phyloP scores from a whole-genome alignment of 768 basidiomycete species.

The Trametes cubensis region DNA sequence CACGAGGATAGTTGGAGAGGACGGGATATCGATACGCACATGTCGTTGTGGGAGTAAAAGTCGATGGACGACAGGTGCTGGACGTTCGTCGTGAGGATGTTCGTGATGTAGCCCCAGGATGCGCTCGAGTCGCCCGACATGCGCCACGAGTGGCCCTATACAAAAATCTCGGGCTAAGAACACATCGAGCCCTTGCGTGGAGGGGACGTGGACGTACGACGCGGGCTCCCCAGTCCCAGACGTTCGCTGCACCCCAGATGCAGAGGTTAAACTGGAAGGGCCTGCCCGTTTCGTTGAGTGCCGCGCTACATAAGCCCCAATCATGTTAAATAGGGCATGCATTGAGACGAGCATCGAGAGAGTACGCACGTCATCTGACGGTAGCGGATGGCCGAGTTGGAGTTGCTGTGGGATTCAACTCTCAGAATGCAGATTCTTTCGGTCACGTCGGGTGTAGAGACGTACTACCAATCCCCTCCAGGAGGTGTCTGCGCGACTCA shows the following conservation, averaged over 20 bases:
- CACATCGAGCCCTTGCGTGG: no score
- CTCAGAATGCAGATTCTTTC: not conserved
- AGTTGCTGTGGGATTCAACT: constrained; percentile 41
- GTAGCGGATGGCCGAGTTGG: constrained; percentile 60
- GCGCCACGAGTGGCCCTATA: constrained; percentile 56
- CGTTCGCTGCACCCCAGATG: constrained; percentile 57
- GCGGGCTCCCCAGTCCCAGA: constrained; percentile 61
- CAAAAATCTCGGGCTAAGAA: not conserved
- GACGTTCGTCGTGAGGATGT: constrained; percentile 48
- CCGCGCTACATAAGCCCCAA: constrained; percentile 38
- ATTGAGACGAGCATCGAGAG: not conserved
- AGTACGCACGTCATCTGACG: constrained; percentile 53
- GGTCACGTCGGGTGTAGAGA: constrained; percentile 12
- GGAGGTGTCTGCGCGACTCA: constrained; percentile 35
- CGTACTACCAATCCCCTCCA: constrained; percentile 52
- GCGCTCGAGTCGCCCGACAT: constrained; percentile 52
- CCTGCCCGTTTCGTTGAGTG: constrained; percentile 45
- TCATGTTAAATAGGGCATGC: not conserved
- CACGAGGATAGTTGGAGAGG: no score
- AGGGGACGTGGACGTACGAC: constrained; percentile 40
- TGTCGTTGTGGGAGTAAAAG: constrained; percentile 57
- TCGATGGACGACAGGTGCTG: constrained; percentile 44
- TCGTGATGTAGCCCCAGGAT: constrained; percentile 53
- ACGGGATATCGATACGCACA: constrained; percentile 32
- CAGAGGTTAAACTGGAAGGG: constrained; percentile 56